Evolutionary conservation across 2,329 filamentous ascomycete genomes (phyloP).

Genomic region (Monilinia aucupariae): DNA sequence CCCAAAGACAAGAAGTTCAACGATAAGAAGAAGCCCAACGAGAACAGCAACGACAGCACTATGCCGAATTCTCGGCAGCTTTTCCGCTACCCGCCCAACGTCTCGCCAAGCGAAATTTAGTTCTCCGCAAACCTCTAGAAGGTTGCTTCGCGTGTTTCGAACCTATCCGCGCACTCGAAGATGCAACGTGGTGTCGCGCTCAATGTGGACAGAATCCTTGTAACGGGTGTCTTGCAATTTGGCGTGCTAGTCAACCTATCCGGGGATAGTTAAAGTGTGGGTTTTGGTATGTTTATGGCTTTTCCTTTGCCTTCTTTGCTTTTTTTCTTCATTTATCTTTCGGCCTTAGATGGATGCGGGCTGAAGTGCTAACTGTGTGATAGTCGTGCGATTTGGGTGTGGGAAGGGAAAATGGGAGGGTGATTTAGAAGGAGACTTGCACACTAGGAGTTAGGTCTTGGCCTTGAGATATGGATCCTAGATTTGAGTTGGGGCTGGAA

Average conservation of each 20-base stretch:
- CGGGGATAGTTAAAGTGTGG: not conserved
- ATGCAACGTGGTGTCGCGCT: not conserved
- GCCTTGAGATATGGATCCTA: not conserved
- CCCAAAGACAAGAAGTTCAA: not conserved
- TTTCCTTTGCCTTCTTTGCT: too few species aligned
- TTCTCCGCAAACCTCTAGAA: not conserved
- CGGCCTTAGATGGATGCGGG: not conserved
- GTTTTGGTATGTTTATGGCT: not conserved
- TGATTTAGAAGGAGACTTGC: not conserved
- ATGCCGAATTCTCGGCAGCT: too few species aligned
- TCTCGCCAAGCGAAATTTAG: not conserved
- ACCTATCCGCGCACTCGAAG: not conserved
- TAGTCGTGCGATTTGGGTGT: conserved; percentile 1
- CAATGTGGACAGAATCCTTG: conserved; percentile 4
- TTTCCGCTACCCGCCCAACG: too few species aligned
- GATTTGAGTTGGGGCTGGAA: not conserved
- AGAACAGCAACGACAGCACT: too few species aligned
- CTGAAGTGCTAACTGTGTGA: not conserved
- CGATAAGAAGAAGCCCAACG: not conserved
- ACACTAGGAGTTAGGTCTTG: too few species aligned
- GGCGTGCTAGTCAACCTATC: not conserved
- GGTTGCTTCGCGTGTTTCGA: not conserved
- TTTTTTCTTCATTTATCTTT: not conserved
- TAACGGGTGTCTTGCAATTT: not conserved
- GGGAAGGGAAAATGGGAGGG: not conserved